These are phyloP conservation scores for Blastobotrys proliferans DNA, from an alignment of 1,139 yeast species.

Conservation along the genomic window DNA sequence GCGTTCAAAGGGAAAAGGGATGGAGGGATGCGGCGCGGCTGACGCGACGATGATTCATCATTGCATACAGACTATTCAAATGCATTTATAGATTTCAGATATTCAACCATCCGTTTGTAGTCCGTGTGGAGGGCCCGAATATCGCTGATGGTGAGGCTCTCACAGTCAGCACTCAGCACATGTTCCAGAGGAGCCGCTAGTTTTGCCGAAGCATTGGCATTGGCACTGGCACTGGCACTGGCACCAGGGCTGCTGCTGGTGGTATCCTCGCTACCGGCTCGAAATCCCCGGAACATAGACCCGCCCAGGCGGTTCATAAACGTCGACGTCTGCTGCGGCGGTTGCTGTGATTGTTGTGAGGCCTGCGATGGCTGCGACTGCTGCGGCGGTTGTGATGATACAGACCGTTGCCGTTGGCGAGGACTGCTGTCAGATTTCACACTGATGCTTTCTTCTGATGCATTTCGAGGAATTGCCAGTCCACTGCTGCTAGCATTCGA, in stretches of 20 bases:
- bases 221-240: background rate
- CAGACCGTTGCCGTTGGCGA: no score
- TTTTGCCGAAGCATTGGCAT: background rate
- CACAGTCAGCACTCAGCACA: constrained; percentile 25
- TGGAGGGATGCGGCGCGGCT: no score
- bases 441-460: constrained; percentile 5
- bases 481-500: background rate
- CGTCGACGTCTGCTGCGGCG: background rate
- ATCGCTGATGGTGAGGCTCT: constrained; percentile 33
- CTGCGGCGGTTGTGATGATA: no score
- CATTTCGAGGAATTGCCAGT: constrained; percentile 1
- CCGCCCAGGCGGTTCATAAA: constrained; percentile 11
- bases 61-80: constrained; percentile 24
- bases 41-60: background rate
- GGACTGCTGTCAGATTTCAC: no score
- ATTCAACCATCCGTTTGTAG: constrained; percentile 35
- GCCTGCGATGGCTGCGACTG: no score
- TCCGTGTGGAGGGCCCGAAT: constrained; percentile 35
- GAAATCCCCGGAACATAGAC: constrained; percentile 3
- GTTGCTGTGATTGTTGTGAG: background rate
- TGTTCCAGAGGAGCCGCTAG: constrained; percentile 14
- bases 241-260: background rate
- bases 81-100: constrained; percentile 28
- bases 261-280: background rate
- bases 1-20: no score